Conservation (phyloP, 306 rosid species). For the Cicer bijugum region DNA sequence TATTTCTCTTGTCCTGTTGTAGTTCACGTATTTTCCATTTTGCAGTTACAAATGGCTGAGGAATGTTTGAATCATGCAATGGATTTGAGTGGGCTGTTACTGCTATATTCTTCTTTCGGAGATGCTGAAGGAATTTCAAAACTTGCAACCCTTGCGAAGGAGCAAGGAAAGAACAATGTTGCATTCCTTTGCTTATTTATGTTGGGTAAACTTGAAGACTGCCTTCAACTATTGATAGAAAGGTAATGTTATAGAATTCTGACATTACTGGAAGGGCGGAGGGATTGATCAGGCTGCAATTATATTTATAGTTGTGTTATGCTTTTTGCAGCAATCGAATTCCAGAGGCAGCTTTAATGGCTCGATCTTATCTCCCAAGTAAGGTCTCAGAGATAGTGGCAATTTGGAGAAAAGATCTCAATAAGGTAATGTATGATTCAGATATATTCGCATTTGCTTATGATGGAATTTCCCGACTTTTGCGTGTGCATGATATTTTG, state of each 20-base stretch:
- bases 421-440: slow-evolving; percentile 61
- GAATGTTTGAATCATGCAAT: slow-evolving; percentile 83
- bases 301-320: slow-evolving; percentile 42
- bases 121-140: slow-evolving; percentile 91
- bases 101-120: slow-evolving; percentile 96
- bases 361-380: slow-evolving; percentile 98
- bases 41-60: slow-evolving; percentile 98
- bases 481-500: neutral
- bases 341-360: slow-evolving; percentile 99
- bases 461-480: slow-evolving; percentile 26
- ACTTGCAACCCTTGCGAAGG: slow-evolving; percentile 89
- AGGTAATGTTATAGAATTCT: slow-evolving; percentile 60
- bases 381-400: slow-evolving; percentile 96
- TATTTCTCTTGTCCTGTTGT: slow-evolving; percentile 33
- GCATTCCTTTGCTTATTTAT: slow-evolving; percentile 92
- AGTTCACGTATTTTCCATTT: slow-evolving; percentile 46
- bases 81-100: slow-evolving; percentile 94
- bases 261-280: slow-evolving; percentile 25
- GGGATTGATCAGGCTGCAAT: slow-evolving; percentile 24
- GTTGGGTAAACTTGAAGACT: slow-evolving; percentile 98
- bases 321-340: slow-evolving; percentile 79
- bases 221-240: slow-evolving; percentile 92
- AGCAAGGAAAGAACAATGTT: slow-evolving; percentile 97
- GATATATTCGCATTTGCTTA: slow-evolving; percentile 12
- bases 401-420: slow-evolving; percentile 94